Conservation (phyloP, 257 asterid genomes). For the Penstemon barbatus region DNA sequence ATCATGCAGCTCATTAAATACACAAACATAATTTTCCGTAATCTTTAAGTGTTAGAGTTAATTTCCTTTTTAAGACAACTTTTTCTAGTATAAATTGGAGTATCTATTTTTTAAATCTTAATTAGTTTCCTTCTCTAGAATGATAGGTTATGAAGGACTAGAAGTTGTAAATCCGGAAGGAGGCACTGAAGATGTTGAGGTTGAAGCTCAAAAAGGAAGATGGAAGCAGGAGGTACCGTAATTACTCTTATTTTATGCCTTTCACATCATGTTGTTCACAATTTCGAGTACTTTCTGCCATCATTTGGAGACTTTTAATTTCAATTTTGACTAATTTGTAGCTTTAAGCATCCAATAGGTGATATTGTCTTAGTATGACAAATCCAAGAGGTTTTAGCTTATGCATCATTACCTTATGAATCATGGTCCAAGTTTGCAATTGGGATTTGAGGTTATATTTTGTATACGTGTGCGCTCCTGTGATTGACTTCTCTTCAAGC, state of each 20-base stretch:
- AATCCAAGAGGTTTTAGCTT: background rate
- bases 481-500: background rate
- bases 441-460: background rate
- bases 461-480: background rate
- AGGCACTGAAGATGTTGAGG: constrained; percentile 61
- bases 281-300: background rate
- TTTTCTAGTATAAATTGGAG: background rate
- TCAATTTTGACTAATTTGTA: too few relatives aligned
- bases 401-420: background rate
- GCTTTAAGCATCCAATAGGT: too few relatives aligned
- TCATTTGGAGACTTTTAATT: background rate
- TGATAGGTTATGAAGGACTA: constrained; percentile 60
- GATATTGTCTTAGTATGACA: too few relatives aligned
- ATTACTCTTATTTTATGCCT: background rate
- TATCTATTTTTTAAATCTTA: background rate
- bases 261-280: background rate
- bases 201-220: constrained; percentile 66
- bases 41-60: constrained; percentile 8
- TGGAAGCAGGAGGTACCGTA: constrained; percentile 51
- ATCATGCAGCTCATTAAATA: background rate
- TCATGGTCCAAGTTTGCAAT: background rate
- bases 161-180: constrained; percentile 73
- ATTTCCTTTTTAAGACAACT: background rate
- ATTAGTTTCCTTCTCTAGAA: constrained; percentile 30
- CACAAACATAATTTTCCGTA: background rate